A percentile compares a stretch with the other conserved stretches of the same genome.
phyloP scores from a whole-genome alignment of 495 filamentous ascomycete genomes.

The Cercophora sp. region DNA sequence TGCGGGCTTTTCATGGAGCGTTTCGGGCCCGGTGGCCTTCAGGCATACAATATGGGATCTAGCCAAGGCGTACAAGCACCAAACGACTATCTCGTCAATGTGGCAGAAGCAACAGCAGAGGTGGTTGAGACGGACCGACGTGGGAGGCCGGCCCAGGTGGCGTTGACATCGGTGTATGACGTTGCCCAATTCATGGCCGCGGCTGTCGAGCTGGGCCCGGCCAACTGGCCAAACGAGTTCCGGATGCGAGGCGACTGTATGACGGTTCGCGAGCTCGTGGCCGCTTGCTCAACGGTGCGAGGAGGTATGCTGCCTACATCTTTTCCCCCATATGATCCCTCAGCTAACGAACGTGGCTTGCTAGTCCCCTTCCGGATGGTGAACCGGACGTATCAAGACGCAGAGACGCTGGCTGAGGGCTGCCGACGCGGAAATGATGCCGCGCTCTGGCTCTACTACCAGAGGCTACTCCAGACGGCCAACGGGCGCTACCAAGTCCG shows the following conservation, averaged over 20 bases:
- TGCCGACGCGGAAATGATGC: conserved; percentile 34
- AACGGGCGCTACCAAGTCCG: conserved; percentile 47
- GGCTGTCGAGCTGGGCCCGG: conserved; percentile 55
- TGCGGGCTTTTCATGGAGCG: conserved; percentile 77
- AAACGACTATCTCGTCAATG: conserved; percentile 62
- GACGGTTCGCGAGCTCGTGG: conserved; percentile 48
- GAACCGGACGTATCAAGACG: conserved; percentile 37
- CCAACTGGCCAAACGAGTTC: conserved; percentile 63
- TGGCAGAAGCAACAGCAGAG: conserved; percentile 52
- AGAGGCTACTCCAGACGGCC: conserved; percentile 47
- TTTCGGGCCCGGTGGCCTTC: conserved; percentile 62
- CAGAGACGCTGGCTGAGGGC: conserved; percentile 38
- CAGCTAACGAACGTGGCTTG: conserved; percentile 11
- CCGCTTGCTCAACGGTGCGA: conserved; percentile 38
- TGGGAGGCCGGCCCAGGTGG: conserved; percentile 50
- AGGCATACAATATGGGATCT: conserved; percentile 49
- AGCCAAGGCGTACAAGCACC: conserved; percentile 45
- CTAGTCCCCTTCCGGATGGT: conserved; percentile 39
- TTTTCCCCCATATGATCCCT: not conserved
- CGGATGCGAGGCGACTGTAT: conserved; percentile 60
- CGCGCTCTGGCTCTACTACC: conserved; percentile 35
- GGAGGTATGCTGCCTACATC: conserved; percentile 30
- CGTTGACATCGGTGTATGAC: conserved; percentile 64
- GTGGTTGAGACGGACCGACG: conserved; percentile 50
- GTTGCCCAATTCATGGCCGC: conserved; percentile 62